Evolutionary conservation across 768 basidiomycete genomes (phyloP).

Genomic region (Cubamyces sp.): DNA sequence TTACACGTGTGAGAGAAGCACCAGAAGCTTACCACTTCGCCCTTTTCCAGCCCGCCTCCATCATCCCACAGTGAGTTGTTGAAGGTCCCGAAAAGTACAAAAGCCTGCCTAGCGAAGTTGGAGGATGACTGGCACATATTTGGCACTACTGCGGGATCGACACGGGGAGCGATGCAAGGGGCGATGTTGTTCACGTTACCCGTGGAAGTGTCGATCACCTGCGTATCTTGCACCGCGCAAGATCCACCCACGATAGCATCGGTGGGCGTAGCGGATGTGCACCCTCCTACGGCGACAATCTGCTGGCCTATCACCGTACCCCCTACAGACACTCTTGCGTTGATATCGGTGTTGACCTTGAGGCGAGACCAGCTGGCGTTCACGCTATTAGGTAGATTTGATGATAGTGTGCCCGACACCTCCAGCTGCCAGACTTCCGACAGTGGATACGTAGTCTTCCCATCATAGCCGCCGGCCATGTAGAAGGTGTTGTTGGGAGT

Average conservation of each 20-base stretch:
- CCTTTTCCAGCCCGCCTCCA: constrained; percentile 56
- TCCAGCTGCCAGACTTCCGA: constrained; percentile 74
- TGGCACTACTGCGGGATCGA: constrained; percentile 57
- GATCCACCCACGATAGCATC: constrained; percentile 29
- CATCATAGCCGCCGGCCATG: constrained; percentile 71
- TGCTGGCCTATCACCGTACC: constrained; percentile 53
- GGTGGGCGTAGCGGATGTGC: constrained; percentile 37
- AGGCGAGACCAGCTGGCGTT: constrained; percentile 62
- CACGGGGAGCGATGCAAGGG: constrained; percentile 68
- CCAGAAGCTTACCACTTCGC: constrained; percentile 67
- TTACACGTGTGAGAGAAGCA: neutral
- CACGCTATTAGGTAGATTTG: constrained; percentile 59
- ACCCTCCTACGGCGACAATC: constrained; percentile 66
- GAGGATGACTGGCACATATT: constrained; percentile 62
- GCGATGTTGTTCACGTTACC: constrained; percentile 43
- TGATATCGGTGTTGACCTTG: constrained; percentile 40
- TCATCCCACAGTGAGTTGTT: constrained; percentile 71
- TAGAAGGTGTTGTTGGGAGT: constrained; percentile 76
- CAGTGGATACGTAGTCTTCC: constrained; percentile 46
- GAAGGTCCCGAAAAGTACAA: constrained; percentile 71
- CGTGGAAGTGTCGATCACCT: constrained; percentile 53
- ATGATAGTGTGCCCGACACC: constrained; percentile 71
- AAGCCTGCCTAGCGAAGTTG: constrained; percentile 64
- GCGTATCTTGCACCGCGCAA: constrained; percentile 65
- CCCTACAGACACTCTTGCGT: constrained; percentile 53